Base-by-base conservation (phyloP, 371 early-diverging fungal species). In the Dichotomocladium elegans region DNA sequence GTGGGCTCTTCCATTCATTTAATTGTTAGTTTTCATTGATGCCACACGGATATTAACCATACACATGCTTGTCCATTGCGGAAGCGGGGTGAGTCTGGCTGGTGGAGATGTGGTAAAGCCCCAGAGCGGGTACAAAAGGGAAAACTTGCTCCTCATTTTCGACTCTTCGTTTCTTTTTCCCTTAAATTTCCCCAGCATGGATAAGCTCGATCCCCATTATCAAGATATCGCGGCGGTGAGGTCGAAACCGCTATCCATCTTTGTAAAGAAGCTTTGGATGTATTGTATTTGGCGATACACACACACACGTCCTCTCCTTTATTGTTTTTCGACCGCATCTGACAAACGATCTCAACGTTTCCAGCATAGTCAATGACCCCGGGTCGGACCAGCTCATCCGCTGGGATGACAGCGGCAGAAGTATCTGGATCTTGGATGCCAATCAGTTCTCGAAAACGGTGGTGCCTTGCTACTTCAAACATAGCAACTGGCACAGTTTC, bases 401-500 rank as follows among this genome's bases (percentile, higher is more conserved):
- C 28, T 91, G 92, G 92, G 73, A 88, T 3, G 82, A 81, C 12
- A 79, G 81, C 52, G 91, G 91, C 35, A 68, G 68, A 15, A 85
- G 87, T 5, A 90, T 91, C 53, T 59, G 89, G 22, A 79, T 91
- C 3, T 58, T 71, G 17, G 66, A 75, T 17, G 85, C 80, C 47
- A 87, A 85, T 44, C 89, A 88, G 14, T 93, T 96, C 78, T 84
- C 93, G 10, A 85, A 87, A 43, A 80, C 80, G 48, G 89, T 96
- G 3, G 66, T 96, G 44, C 91, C 93, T 47, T 83, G 81, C 15
- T 87, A 83, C 57, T 96, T 95, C 64, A 96, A 95, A 67, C 95
- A 96, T 73, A 86, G 80, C 70, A 96, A 96, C 66, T 90, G 94
- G 60, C 87, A 89, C 21, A 88, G 88, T 11, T 97, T 96, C 84